phyloP scores from a whole-genome alignment of 2,329 filamentous ascomycete genomes.

The Nannizziopsis arthrosporioides region DNA sequence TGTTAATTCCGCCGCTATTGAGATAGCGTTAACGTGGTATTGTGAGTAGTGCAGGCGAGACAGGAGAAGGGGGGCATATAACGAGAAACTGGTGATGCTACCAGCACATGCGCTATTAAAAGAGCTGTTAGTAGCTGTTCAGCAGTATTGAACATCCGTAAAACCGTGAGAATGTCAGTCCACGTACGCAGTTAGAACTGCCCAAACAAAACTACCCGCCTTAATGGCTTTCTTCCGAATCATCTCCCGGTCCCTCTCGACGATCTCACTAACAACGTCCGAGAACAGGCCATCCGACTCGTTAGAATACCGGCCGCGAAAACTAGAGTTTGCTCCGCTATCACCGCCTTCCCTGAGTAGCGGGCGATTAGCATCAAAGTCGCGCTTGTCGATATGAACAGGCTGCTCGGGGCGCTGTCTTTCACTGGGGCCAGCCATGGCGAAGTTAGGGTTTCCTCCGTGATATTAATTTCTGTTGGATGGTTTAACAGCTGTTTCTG shows the following conservation, averaged over 20 bases:
- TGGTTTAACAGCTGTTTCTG: no score
- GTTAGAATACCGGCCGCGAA: slow-evolving; percentile 12
- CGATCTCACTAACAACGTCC: slow-evolving; percentile 50
- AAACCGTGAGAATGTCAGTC: background rate
- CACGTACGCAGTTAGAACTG: slow-evolving; percentile 46
- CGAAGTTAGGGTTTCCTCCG: no score
- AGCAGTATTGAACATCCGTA: background rate
- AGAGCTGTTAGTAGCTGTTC: slow-evolving; percentile 4
- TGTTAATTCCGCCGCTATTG: slow-evolving; percentile 73
- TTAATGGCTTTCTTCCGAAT: slow-evolving; percentile 44
- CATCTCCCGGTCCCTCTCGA: slow-evolving; percentile 44
- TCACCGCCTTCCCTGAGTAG: slow-evolving; percentile 14
- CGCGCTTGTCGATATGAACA: slow-evolving; percentile 32
- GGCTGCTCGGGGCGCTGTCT: background rate
- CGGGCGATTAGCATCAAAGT: slow-evolving; percentile 36
- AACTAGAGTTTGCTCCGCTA: background rate
- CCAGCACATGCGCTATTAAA: slow-evolving; percentile 59
- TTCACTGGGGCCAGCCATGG: background rate
- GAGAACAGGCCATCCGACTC: slow-evolving; percentile 39
- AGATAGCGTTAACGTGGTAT: slow-evolving; percentile 80
- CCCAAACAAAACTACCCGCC: slow-evolving; percentile 49
- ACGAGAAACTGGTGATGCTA: slow-evolving; percentile 82
- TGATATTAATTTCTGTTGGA: no score
- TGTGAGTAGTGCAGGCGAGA: slow-evolving; percentile 77
- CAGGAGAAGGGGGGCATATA: slow-evolving; percentile 87